phyloP scores from a whole-genome alignment of 192 early-diverging fungal species.

The Coemansia sp. region DNA sequence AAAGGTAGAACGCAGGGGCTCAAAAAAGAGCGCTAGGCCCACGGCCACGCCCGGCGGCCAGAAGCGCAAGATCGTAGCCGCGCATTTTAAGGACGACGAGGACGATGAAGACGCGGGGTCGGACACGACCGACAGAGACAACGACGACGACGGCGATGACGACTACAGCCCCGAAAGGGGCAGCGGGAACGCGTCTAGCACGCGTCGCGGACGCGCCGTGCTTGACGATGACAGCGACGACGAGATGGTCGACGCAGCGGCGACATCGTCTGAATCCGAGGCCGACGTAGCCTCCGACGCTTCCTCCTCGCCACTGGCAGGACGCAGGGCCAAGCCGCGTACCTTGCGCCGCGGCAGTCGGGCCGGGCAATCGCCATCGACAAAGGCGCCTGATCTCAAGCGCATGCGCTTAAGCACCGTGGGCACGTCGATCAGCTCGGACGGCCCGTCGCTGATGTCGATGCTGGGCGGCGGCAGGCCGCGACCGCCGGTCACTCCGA shows the following conservation, averaged over 20 bases:
- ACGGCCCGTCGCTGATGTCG: constrained; percentile 20
- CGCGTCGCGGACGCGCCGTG: constrained; percentile 14
- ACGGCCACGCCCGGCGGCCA: neutral
- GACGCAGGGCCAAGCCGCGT: constrained; percentile 1
- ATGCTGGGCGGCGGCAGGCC: neutral
- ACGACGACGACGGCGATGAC: constrained; percentile 25
- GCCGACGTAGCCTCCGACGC: neutral
- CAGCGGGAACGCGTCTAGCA: constrained; percentile 1
- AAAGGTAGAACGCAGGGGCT: constrained; percentile 11
- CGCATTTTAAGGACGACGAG: neutral
- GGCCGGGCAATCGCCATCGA: neutral
- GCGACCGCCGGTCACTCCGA: neutral
- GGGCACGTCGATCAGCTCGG: constrained; percentile 15
- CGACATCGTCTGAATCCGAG: neutral
- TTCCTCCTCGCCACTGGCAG: neutral
- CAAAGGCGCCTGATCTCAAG: constrained; percentile 11
- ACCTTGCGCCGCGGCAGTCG: neutral
- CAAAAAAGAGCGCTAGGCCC: neutral
- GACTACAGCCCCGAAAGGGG: constrained; percentile 21
- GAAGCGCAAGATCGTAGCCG: constrained; percentile 31
- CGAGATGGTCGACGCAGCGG: constrained; percentile 1
- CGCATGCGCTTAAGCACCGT: constrained; percentile 12
- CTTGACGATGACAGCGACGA: constrained; percentile 26
- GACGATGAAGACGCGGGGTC: neutral
- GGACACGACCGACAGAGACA: too few species aligned